Conservation (phyloP, 805 yeast genomes). For the Candida suzukii region DNA sequence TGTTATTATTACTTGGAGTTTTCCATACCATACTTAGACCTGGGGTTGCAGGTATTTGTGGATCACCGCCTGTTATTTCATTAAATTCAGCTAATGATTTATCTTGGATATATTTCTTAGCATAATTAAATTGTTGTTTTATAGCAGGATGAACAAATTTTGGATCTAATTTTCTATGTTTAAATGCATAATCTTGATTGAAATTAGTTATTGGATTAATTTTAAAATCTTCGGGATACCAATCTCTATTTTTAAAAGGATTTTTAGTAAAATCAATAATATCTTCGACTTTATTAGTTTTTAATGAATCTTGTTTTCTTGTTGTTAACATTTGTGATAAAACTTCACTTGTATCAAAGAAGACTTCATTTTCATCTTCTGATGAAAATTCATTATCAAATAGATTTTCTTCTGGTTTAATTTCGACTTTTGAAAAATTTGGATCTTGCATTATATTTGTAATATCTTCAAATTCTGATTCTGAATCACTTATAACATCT, state of each 20-base stretch:
- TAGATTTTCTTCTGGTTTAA: background rate
- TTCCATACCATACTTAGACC: constrained; percentile 10
- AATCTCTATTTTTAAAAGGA: constrained; percentile 18
- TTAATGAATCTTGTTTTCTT: background rate
- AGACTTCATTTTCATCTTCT: background rate
- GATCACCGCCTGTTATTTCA: constrained; percentile 11
- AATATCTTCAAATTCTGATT: background rate
- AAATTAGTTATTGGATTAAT: constrained; percentile 21
- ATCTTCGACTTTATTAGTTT: background rate
- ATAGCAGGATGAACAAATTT: constrained; percentile 16
- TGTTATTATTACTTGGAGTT: background rate
- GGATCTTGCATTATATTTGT: background rate
- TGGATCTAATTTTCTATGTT: constrained; percentile 13
- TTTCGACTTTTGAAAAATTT: background rate
- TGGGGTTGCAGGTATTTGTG: constrained; percentile 4
- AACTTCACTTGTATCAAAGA: background rate
- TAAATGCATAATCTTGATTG: constrained; percentile 12
- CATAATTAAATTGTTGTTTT: constrained; percentile 15
- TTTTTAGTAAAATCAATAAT: constrained; percentile 18
- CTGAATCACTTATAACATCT: constrained; percentile 1
- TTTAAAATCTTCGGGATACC: constrained; percentile 31
- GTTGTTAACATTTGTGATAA: background rate
- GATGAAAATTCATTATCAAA: background rate
- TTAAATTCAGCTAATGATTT: constrained; percentile 17
- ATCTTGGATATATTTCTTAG: constrained; percentile 12